Evolutionary conservation across 208 protist species (phyloP), one percentile per base, ranked within the genome.

Genomic region (Acanthamoeba triangularis): DNA sequence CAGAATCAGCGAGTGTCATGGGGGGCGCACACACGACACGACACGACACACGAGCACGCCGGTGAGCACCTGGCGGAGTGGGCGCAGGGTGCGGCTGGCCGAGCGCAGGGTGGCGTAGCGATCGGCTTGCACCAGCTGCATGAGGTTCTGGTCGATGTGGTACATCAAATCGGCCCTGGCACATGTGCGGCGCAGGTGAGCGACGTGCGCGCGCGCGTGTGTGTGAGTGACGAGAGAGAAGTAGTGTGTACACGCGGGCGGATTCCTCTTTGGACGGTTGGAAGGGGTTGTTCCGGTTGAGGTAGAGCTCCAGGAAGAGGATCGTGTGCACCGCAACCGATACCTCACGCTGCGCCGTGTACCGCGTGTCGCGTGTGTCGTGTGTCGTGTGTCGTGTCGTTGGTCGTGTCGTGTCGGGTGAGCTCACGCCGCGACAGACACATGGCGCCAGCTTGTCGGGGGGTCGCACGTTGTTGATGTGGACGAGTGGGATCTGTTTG

Each of bases 81-180:
- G 44, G 76, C 76, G 76, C 76, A 85, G 20, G 33, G 25, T 85
- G 28, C 30, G 23, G 44, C 49, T 56, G 76, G 76, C 33, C 41
- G 76, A 56, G 44, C 49, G 76, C 76, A 56, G 44, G 23, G 49
- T 49, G 76, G 44, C 44, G 76, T 85, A 85, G 41, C 76, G 76
- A n/a, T 85, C 76, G 76, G 76, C 76, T 28, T 49, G 76, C n/a
- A 56, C 49, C 44, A 59, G 76, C 44, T 33, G 25, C 76, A 56
- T n/a, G 28, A 85, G 76, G 25, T 49, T 49, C 76, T 49, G 44
- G 28, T 49, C 49, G 44, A 56, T 56, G 44, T 85, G 76, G 76
- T 85, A 85, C 44, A 49, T 56, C 76, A 85, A 23, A 11, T 56
- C 76, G 76, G 28, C 20, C 76, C 44, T 59, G 76, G 0, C 47